These are phyloP conservation scores for Microbotryum scabiosae DNA, from an alignment of 1,284 basidiomycete genomes.

Conservation along the genomic window DNA sequence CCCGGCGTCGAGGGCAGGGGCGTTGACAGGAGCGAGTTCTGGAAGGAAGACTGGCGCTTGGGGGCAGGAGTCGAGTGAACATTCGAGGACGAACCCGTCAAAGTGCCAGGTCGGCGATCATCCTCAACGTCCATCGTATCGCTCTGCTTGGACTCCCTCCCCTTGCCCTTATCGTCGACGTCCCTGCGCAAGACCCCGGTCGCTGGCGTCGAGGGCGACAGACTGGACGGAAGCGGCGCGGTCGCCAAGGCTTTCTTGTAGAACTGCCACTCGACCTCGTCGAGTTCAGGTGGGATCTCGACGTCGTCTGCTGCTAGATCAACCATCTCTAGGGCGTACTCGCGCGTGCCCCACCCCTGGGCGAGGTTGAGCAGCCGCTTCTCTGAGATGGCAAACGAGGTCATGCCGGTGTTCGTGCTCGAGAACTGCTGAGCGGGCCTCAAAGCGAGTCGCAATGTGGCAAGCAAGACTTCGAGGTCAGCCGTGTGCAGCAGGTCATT, in stretches of 20 bases:
- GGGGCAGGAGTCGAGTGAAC: conserved; percentile 17
- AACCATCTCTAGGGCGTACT: conserved; percentile 42
- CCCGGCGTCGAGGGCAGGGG: conserved; percentile 21
- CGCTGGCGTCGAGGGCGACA: conserved; percentile 10
- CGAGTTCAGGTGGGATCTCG: conserved; percentile 36
- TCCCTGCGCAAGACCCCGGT: conserved; percentile 4
- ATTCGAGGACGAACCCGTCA: neutral
- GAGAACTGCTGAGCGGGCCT: conserved; percentile 93
- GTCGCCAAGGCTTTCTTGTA: conserved; percentile 36
- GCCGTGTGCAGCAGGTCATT: conserved; percentile 79
- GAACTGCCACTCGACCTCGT: conserved; percentile 43
- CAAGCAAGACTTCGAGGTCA: conserved; percentile 79
- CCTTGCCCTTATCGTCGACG: conserved; percentile 14
- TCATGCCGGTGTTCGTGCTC: conserved; percentile 48
- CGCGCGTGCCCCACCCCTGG: conserved; percentile 34
- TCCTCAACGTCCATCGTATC: conserved; percentile 15
- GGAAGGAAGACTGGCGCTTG: conserved; percentile 16
- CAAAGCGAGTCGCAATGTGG: conserved; percentile 74
- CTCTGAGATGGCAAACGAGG: conserved; percentile 48
- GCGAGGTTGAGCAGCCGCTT: conserved; percentile 40
- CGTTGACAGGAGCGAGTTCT: conserved; percentile 15
- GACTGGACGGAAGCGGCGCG: neutral
- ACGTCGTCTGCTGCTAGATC: conserved; percentile 39
- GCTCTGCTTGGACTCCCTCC: neutral
- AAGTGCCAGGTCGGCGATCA: neutral